Percentiles rank a stretch among this genome's conserved stretches.
Evolutionary conservation across 1,284 basidiomycete species (phyloP).

Genomic region (Kwoniella shivajii): DNA sequence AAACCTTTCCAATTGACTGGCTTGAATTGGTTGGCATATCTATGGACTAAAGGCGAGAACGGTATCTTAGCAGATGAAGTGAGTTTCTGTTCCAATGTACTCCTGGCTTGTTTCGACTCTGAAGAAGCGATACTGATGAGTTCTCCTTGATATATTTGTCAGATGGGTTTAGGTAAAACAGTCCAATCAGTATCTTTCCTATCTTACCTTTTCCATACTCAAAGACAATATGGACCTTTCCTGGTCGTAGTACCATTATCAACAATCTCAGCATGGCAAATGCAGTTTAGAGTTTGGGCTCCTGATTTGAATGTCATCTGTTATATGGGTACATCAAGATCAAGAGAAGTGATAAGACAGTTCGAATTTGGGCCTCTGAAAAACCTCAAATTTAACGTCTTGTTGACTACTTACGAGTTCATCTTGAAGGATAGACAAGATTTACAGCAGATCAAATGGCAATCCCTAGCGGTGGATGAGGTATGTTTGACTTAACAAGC

Average conservation of each 20-base stretch:
- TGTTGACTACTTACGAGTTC: conserved; percentile 97
- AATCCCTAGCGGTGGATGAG: conserved; percentile 94
- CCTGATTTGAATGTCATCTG: conserved; percentile 96
- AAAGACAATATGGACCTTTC: conserved; percentile 95
- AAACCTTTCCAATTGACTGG: conserved; percentile 99
- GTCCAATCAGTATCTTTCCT: conserved; percentile 97
- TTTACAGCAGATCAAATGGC: conserved; percentile 94
- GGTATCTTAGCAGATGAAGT: conserved; percentile 95
- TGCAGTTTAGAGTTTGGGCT: conserved; percentile 92
- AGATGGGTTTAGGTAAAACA: conserved; percentile 97
- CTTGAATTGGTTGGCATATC: conserved; percentile 95
- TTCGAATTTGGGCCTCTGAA: conserved; percentile 86
- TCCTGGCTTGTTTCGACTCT: neutral
- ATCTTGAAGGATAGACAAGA: conserved; percentile 89
- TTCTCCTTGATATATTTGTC: neutral
- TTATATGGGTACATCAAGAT: conserved; percentile 87
- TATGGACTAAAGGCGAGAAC: conserved; percentile 93
- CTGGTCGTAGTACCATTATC: conserved; percentile 97
- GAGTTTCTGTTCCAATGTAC: conserved; percentile 12
- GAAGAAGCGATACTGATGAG: neutral
- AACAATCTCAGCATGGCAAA: conserved; percentile 97
- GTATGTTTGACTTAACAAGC: too few relatives aligned
- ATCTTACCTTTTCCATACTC: conserved; percentile 91
- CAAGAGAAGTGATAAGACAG: conserved; percentile 86
- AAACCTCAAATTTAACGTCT: conserved; percentile 90